Base-by-base conservation (phyloP, 2,329 filamentous ascomycete genomes). In the Alternaria burnsii region DNA sequence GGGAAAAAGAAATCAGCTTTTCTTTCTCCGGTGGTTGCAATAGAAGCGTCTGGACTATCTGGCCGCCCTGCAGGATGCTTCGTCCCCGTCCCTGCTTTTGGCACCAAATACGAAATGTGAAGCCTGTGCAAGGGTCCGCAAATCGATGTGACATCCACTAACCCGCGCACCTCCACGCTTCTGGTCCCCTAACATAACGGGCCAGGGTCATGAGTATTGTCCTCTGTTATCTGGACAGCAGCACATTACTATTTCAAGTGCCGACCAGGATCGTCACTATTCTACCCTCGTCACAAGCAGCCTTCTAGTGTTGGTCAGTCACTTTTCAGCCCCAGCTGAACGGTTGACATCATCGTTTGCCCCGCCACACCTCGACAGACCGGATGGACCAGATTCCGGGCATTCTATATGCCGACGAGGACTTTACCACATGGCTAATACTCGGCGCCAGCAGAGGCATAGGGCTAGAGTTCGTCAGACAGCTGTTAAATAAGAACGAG, bases 401-500 rank as follows among this genome's bases (percentile, higher is more conserved):
- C 69, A 70, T 80, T 44, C 72, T 81, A 51, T 81, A 80, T 63
- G 74, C 75, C 61, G 76, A 79, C 54, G 71, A 76, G 63, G 74
- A 80, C 55, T 75, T 67, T 59, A 80, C 78, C 58, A 82, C 81
- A 47, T 83, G 81, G 81, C 72, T 82, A 50, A 78, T 83, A 52
- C 72, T 83, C 16, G 82, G 82, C 53, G 81, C 82, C 38, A 82
- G 79, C 43, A 76, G 81, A 71, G 82, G 82, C 47, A 82, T 83
- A 67, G 84, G 84, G 18, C 77, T 84, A 40, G 84, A 86, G 66
- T 85, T 86, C 61, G 83, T 84, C 38, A 77, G 80, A 38, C 84
- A 86, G 67, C 73, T 85, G 28, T 71, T 86, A 14, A 71, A 71
- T 10, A 77, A 76, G 47, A 82, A 82, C 34, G 78, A 85, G 61